Base-by-base conservation (phyloP, 768 basidiomycete species). In the Boletus rex-veris region DNA sequence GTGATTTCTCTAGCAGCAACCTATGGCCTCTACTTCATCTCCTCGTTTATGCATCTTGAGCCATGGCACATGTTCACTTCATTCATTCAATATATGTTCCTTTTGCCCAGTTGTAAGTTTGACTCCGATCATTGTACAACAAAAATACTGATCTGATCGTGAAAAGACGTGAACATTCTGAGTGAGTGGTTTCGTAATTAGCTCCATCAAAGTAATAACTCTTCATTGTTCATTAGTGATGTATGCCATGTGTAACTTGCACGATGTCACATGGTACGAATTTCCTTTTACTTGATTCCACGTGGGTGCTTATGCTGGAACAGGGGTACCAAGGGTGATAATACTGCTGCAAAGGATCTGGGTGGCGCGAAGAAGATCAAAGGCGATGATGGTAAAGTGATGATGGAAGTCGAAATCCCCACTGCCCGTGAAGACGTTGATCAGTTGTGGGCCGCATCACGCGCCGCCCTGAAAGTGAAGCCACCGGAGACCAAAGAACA, bases 11-110 rank as follows among this genome's bases (percentile, higher is more conserved):
- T 95, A 53, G 73, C 83, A 58, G 80, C 85, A 63, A 85, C 92
- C 53, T 87, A 89, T 73, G 80, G 88, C 69, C 78, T 93, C 58
- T 98, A 92, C 78, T 79, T 97, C 64, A 72, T 96, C 64, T 81
- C 86, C 54, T 92, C 89, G 8, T 73, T 96, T 70, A 84, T 98
- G 74, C 91, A 95, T 62, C 72, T 92, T 36, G 95, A 98, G 68
- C 95, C 94, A 0, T 96, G 93, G 92, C 95, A 98, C 78, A 89
- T 98, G 83, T 81, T 98, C 72, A 96, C 95, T 12, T 91, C 86
- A 52, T 93, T 95, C 77, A 64, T 84, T 44, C 90, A 95, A 69
- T 98, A 96, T 73, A 80, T 97, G 79, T 90, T 97, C 78, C 80
- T 94, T 60, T 77, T 93, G 37, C 92, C 92, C 50, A 80, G 79